Evolutionary conservation across 305 asterid species (phyloP), one percentile per base, ranked within the genome.

Genomic region (Rubia tinctorum): DNA sequence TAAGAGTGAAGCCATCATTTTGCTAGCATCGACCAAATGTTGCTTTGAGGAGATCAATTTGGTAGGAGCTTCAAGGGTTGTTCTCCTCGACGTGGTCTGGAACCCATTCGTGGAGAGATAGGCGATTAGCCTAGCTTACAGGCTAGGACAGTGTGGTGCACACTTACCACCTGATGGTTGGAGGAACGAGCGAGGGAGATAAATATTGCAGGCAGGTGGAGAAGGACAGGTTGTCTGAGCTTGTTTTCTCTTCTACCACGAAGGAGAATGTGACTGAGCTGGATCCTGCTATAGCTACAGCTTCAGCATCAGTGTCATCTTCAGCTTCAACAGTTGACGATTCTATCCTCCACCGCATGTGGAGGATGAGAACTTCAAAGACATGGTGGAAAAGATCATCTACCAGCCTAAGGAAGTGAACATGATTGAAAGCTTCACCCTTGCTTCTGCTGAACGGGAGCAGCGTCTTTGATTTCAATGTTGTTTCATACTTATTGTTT

Each of bases 31-130:
- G 0, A 90, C 89, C 15, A 90, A 45, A 79, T 84, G 94, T 55
- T 92, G 96, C 75, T 84, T 91, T 0, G 92, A 90, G 80, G 94
- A 96, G 8, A 92, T 92, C 51, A 90, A 85, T 79, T 79, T 92
- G 39, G 75, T 92, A 2, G 96, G 97, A 23, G 96, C 92, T 14
- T 92, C 93, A 0, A 85, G 95, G 77, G 85, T 88, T 2, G 82
- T 87, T 22, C 51, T 88, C 30, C 73, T 90, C 37, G 97, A 90
- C 25, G 96, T 91, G n/a, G 88, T 86, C 2, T 87, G 96, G 96
- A 91, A 92, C 66, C 93, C 95, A 5, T 85, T 92, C 0, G 89
- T 87, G 1, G 88, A 83, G 62, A 79, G 84, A 76, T 95, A 92
- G 72, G 96, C 95, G 1, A 82, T 86, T n/a, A 79, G 88, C 18